Conservation (phyloP, 2,329 filamentous ascomycete species). For the Celoporthe dispersa region DNA sequence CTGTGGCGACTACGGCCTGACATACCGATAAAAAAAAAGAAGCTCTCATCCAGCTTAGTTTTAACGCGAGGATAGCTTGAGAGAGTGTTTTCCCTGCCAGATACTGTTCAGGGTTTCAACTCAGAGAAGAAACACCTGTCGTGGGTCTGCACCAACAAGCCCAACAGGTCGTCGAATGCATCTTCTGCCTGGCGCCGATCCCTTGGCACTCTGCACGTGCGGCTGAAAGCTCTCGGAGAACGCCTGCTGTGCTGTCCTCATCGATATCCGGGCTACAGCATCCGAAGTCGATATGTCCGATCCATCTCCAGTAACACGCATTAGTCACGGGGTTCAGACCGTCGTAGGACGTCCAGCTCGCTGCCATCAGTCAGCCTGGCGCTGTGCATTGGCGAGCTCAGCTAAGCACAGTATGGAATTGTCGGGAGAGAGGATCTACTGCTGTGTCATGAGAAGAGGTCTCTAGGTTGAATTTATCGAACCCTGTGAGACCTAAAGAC, state of each 20-base stretch:
- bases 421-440: neutral
- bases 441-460: neutral
- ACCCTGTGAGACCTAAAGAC: neutral
- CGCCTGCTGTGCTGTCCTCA: neutral
- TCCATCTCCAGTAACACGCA: conserved; percentile 10
- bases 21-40: neutral
- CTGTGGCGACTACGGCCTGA: neutral
- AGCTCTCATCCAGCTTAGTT: too few relatives aligned
- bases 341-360: neutral
- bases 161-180: neutral
- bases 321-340: conserved; percentile 11
- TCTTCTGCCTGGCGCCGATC: too few relatives aligned
- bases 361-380: conserved; percentile 6
- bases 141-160: neutral
- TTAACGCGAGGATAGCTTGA: neutral
- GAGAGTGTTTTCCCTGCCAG: neutral
- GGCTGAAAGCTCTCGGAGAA: neutral
- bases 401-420: neutral
- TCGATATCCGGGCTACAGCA: neutral
- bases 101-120: neutral
- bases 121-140: neutral
- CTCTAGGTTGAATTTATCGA: neutral
- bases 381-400: conserved; percentile 20
- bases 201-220: too few relatives aligned
- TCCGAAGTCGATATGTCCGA: neutral